Evolutionary conservation across 2,329 filamentous ascomycete species (phyloP), one percentile per base, ranked within the genome.

Genomic region (Leptographium flavum): DNA sequence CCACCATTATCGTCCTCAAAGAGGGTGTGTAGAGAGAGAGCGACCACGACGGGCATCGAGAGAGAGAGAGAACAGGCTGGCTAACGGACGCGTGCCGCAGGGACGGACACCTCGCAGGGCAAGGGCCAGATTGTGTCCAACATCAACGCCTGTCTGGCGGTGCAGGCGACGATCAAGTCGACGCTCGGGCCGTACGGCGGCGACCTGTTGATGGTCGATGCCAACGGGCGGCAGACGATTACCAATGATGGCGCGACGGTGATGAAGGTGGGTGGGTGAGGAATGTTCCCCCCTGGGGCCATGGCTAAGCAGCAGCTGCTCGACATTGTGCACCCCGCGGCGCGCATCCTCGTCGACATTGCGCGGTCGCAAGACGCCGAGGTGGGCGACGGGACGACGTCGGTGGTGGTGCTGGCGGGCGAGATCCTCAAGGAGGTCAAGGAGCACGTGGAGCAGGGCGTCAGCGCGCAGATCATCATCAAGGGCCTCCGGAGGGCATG

Each of bases 181-280:
- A 98, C 92, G 19, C 74, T 98, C 31, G 92, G 92, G 35, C 92
- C 92, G 30, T 98, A 96, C 67, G 92, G 92, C 61, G 92, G 92
- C 59, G 92, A 98, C 68, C 69, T 96, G 62, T 74, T 98, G 63
- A 81, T 98, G 68, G 90, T 96, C 46, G 92, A 96, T 66, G 81
- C 80, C 64, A 95, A 95, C 72, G 92, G 92, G 63, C 81, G 70
- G 64, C 87, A 95, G 69, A 98, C 92, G 45, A 96, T 98, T 62
- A 98, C 92, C 57, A 98, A 98, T 67, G 92, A 98, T 69, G 92
- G 92, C 60, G 92, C 92, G 41, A 98, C 92, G 42, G 92, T 96
- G 50, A 98, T 98, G 92, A 96, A 95, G 81, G 85, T 87, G 63
- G 15, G 40, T 55, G 65, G 46, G 43, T 13, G 36, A 8, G 17